These are phyloP conservation scores for Myxozyma vanderwaltii DNA, from an alignment of 805 yeast species.

Conservation along the genomic window DNA sequence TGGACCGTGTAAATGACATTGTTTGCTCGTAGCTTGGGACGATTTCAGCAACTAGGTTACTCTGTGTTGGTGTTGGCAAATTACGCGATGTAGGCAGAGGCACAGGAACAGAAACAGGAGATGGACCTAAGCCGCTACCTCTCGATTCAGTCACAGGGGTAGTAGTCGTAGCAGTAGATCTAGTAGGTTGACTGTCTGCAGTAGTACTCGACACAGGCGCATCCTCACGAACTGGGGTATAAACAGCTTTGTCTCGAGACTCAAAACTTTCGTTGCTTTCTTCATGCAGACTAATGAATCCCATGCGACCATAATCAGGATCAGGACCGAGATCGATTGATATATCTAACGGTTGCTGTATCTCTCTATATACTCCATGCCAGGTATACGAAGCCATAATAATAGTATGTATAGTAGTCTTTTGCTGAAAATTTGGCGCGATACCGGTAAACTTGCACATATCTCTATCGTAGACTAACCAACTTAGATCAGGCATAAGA, in stretches of 20 bases:
- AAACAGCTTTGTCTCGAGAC: neutral
- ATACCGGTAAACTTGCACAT: conserved; percentile 11
- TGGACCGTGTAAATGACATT: conserved; percentile 3
- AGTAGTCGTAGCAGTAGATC: neutral
- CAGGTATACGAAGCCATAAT: conserved; percentile 17
- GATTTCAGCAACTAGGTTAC: conserved; percentile 17
- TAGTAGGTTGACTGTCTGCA: neutral
- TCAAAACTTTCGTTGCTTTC: neutral
- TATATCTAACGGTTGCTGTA: conserved; percentile 16
- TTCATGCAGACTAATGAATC: neutral
- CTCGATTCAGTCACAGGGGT: neutral
- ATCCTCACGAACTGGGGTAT: neutral
- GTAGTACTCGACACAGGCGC: neutral
- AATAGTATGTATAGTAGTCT: conserved; percentile 5
- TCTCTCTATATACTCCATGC: conserved; percentile 21
- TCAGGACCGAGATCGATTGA: conserved; percentile 12
- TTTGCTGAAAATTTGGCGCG: conserved; percentile 24
- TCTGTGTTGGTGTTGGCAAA: neutral
- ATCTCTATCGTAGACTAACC: conserved; percentile 14
- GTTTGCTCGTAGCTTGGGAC: conserved; percentile 26
- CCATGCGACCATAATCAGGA: conserved; percentile 14
- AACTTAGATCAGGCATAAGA: conserved; percentile 16
- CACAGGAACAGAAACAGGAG: conserved; percentile 2
- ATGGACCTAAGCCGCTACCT: neutral
- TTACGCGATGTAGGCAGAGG: neutral